These are phyloP conservation scores for Leccinellum luteum DNA, from an alignment of 768 basidiomycete species.

Conservation along the genomic window DNA sequence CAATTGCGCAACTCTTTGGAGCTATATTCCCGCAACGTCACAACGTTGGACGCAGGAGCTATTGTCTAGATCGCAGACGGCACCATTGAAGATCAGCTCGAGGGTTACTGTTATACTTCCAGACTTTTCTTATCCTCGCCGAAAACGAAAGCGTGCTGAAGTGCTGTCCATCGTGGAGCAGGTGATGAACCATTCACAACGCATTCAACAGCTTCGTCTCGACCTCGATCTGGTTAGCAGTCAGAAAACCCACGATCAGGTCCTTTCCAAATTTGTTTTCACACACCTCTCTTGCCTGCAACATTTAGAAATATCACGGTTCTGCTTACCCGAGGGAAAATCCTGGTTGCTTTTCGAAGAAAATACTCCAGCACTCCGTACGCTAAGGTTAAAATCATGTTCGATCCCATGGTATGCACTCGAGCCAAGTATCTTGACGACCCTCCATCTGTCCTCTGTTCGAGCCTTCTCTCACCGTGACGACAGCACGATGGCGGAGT, in stretches of 20 bases:
- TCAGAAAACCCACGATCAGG: neutral
- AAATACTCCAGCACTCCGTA: neutral
- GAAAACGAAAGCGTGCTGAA: neutral
- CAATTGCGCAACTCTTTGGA: no score
- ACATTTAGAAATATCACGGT: neutral
- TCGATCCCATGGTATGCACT: neutral
- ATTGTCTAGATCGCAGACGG: no score
- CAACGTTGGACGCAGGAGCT: no score
- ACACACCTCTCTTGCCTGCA: neutral
- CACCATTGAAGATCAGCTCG: no score
- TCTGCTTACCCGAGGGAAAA: accelerated
- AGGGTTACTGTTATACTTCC: no score
- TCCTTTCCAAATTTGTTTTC: neutral
- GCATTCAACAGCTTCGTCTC: neutral
- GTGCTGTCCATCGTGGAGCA: neutral
- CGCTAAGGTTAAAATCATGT: neutral
- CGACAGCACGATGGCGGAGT: neutral
- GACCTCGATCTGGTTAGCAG: neutral
- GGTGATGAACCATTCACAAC: neutral
- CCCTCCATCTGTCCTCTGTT: neutral
- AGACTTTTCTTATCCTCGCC: neutral
- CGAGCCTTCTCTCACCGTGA: no score
- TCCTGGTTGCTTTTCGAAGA: neutral
- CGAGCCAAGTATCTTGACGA: neutral
- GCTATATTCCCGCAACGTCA: no score